Percentiles rank a stretch among this genome's conserved stretches.
phyloP scores from a whole-genome alignment of 352 stramenopile species.

The Phytopythium kandeliae region DNA sequence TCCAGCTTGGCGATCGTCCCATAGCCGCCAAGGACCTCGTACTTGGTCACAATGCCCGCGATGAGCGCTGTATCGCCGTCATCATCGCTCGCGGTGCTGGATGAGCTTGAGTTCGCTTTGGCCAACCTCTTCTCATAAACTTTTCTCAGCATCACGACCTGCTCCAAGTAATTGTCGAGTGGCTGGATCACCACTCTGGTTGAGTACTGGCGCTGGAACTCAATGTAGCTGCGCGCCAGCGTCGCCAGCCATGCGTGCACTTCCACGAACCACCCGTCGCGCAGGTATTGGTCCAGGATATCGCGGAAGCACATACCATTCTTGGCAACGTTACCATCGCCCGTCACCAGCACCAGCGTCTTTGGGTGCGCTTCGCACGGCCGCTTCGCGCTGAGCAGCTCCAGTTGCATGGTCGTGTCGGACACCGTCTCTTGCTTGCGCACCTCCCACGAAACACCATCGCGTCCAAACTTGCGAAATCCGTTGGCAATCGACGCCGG shows the following conservation, averaged over 20 bases:
- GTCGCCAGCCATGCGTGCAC: slow-evolving; percentile 6
- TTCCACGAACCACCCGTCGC: slow-evolving; percentile 3
- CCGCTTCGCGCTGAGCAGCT: slow-evolving; percentile 2
- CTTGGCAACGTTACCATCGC: slow-evolving; percentile 1
- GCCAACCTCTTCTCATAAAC: not conserved
- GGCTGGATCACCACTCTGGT: slow-evolving; percentile 1
- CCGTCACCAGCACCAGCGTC: slow-evolving; percentile 3
- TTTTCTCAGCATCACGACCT: not conserved
- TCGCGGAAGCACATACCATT: slow-evolving; percentile 6
- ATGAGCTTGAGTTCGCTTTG: not conserved
- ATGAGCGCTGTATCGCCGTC: not conserved
- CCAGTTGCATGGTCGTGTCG: slow-evolving; percentile 4
- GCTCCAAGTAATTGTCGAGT: not conserved
- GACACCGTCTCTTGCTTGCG: slow-evolving; percentile 3
- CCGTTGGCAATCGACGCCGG: not conserved
- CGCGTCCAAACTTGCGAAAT: not conserved
- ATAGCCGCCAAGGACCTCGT: not conserved
- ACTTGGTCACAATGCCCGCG: not conserved
- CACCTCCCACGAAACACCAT: slow-evolving; percentile 1
- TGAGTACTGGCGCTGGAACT: slow-evolving; percentile 5
- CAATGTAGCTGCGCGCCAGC: slow-evolving; percentile 2
- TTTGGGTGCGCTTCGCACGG: not conserved
- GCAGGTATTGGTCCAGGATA: slow-evolving; percentile 5
- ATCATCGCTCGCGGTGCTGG: not conserved
- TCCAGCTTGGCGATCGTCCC: not conserved